phyloP scores from a whole-genome alignment of 1,139 yeast genomes.

The Blastobotrys buckinghamii region DNA sequence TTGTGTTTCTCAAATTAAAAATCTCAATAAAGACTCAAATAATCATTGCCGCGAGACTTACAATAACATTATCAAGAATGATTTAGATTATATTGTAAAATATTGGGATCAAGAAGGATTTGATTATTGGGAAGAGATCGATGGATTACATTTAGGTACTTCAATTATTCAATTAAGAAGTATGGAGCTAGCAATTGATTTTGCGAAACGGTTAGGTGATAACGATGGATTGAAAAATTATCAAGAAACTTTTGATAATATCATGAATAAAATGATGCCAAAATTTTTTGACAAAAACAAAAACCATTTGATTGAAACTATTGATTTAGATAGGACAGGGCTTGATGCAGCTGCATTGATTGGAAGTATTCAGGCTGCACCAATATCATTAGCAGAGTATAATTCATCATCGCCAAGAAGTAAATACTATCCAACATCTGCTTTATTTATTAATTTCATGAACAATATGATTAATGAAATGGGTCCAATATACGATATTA shows the following conservation, averaged over 20 bases:
- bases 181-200: conserved; percentile 48
- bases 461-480: conserved; percentile 46
- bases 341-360: conserved; percentile 74
- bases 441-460: conserved; percentile 1
- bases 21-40: conserved; percentile 15
- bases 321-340: conserved; percentile 56
- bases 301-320: conserved; percentile 66
- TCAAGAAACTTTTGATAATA: background rate
- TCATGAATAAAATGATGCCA: background rate
- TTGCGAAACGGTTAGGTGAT: conserved; percentile 35
- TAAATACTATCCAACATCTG: conserved; percentile 3
- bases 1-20: conserved; percentile 39
- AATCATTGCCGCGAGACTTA: conserved; percentile 15
- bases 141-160: conserved; percentile 73
- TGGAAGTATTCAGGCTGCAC: conserved; percentile 42
- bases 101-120: conserved; percentile 65
- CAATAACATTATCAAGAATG: conserved; percentile 55
- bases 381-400: conserved; percentile 2
- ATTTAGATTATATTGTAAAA: conserved; percentile 56
- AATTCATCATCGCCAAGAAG: background rate
- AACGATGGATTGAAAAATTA: background rate
- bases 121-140: conserved; percentile 92
- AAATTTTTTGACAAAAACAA: conserved; percentile 30
- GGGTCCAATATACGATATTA: conserved; percentile 71
- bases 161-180: conserved; percentile 69